Conservation (phyloP, 225 moss, liverwort and hornwort genomes). For the Lunularia cruciata region DNA sequence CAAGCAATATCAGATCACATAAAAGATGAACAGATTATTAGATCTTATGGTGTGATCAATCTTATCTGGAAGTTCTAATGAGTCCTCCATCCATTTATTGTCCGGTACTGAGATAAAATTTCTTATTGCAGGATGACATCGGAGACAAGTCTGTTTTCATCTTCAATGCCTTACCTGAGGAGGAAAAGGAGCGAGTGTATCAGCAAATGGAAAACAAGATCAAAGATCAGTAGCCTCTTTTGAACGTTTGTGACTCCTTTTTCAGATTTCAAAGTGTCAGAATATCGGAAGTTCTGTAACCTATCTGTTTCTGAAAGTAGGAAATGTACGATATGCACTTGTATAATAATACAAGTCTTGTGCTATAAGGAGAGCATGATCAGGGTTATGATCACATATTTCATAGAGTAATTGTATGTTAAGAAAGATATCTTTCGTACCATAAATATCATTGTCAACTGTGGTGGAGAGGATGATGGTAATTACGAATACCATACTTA, state of each 20-base stretch:
- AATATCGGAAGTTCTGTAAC: background rate
- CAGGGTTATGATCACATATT: conserved; percentile 30
- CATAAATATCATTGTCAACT: too few relatives aligned
- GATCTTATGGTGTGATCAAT: too few relatives aligned
- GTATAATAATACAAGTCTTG: background rate
- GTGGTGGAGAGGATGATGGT: too few relatives aligned
- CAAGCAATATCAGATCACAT: background rate
- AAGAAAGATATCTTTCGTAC: too few relatives aligned
- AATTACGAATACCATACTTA: too few relatives aligned
- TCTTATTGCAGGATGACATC: conserved; percentile 68
- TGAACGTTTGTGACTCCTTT: background rate
- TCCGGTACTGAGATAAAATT: background rate
- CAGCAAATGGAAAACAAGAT: conserved; percentile 29
- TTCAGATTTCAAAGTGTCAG: background rate
- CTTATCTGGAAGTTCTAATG: background rate
- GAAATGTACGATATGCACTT: background rate
- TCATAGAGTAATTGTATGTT: background rate
- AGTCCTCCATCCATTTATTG: background rate
- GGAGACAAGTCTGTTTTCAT: conserved; percentile 97
- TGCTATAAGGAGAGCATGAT: conserved; percentile 12
- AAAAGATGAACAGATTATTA: too few relatives aligned
- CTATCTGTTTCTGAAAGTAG: background rate
- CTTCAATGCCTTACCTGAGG: conserved; percentile 78
- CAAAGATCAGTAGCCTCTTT: background rate
- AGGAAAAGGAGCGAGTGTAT: conserved; percentile 57